Conservation (phyloP, 2,329 filamentous ascomycete species). For the Helotiales sp. region DNA sequence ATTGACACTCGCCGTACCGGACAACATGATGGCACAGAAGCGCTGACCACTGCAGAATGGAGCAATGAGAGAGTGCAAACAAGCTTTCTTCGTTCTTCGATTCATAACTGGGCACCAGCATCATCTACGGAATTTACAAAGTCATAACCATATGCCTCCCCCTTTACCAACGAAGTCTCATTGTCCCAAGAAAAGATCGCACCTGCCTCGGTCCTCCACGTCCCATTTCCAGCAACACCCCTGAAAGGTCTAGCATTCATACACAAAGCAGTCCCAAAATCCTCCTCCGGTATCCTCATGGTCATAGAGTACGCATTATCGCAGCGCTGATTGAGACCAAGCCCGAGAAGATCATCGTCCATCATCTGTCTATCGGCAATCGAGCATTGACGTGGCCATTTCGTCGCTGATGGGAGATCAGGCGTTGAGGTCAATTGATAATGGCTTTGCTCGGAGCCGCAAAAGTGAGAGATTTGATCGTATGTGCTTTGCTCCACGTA, state of each 20-base stretch:
- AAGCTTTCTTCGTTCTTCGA: too few relatives aligned
- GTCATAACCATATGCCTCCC: background rate
- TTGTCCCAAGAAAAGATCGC: background rate
- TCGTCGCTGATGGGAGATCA: conserved; percentile 2
- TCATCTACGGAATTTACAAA: background rate
- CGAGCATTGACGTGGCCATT: conserved; percentile 4
- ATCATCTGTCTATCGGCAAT: background rate
- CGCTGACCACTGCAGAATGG: too few relatives aligned
- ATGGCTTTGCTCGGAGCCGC: conserved; percentile 1
- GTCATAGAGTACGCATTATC: background rate
- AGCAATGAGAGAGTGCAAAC: too few relatives aligned
- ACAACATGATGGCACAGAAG: too few relatives aligned
- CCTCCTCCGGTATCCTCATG: background rate
- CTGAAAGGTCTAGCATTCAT: background rate
- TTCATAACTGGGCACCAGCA: background rate
- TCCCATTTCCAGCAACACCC: background rate
- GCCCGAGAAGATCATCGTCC: conserved; percentile 6
- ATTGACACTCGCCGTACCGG: too few relatives aligned
- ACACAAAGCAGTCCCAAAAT: background rate
- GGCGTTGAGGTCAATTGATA: conserved; percentile 1
- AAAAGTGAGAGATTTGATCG: background rate
- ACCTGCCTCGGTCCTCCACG: background rate
- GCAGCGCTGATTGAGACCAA: background rate
- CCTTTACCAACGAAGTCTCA: background rate
- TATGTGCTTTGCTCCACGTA: background rate